A percentile compares a stretch with the other conserved stretches of the same genome.
Evolutionary conservation across 1,284 basidiomycete species (phyloP).

Genomic region (Mycena citricolor): DNA sequence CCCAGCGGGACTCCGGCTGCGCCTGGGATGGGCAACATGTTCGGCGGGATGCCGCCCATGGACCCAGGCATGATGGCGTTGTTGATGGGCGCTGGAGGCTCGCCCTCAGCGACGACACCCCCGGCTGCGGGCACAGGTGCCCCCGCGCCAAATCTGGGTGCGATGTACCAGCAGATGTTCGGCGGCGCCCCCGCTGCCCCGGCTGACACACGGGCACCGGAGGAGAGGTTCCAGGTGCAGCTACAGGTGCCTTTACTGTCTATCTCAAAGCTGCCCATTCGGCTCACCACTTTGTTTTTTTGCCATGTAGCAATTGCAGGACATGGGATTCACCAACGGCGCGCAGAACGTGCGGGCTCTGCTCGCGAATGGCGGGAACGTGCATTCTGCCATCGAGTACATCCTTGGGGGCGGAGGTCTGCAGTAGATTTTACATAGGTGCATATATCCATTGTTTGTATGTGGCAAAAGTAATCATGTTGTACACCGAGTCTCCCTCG

Average conservation of each 20-base stretch:
- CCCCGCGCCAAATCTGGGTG: slow-evolving; percentile 39
- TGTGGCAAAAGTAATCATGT: too few relatives aligned
- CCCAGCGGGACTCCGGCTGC: slow-evolving; percentile 22
- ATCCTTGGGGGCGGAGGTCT: slow-evolving; percentile 79
- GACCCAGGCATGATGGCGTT: slow-evolving; percentile 17
- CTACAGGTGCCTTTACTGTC: slow-evolving; percentile 53
- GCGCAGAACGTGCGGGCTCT: slow-evolving; percentile 87
- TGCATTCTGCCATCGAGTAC: slow-evolving; percentile 88
- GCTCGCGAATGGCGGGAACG: slow-evolving; percentile 85
- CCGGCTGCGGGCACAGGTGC: slow-evolving; percentile 28
- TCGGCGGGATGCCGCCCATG: slow-evolving; percentile 23
- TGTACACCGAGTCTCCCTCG: too few relatives aligned
- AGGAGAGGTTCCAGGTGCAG: slow-evolving; percentile 88
- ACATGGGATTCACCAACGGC: slow-evolving; percentile 85
- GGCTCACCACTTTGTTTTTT: neutral
- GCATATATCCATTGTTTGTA: too few relatives aligned
- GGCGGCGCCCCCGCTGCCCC: slow-evolving; percentile 41
- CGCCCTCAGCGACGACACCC: slow-evolving; percentile 25
- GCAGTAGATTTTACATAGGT: too few relatives aligned
- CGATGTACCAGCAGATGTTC: slow-evolving; percentile 52
- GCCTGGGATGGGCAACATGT: slow-evolving; percentile 33
- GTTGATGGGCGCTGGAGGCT: slow-evolving; percentile 22
- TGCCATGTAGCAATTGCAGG: slow-evolving; percentile 71
- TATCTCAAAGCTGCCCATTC: slow-evolving; percentile 8
- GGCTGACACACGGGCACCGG: slow-evolving; percentile 72